Evolutionary conservation across 2,329 filamentous ascomycete species (phyloP).

Genomic region (Trichoderma sp.): DNA sequence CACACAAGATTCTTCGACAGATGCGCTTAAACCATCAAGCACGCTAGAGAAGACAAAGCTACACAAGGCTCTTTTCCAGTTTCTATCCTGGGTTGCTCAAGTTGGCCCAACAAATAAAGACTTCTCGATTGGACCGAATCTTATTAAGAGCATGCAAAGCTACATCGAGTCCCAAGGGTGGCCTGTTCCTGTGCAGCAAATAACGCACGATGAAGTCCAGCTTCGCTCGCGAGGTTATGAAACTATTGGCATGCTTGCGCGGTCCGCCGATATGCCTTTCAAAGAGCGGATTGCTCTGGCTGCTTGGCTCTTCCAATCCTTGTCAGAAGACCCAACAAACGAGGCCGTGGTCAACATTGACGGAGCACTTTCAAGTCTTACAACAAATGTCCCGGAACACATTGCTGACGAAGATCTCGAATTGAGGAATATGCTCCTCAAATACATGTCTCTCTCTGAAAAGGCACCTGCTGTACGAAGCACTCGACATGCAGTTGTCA

Average conservation of each 20-base stretch:
- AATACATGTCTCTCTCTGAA: slow-evolving; percentile 62
- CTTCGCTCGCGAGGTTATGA: slow-evolving; percentile 85
- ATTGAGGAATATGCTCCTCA: slow-evolving; percentile 61
- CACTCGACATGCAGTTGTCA: slow-evolving; percentile 77
- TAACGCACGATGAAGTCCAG: slow-evolving; percentile 60
- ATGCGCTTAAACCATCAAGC: slow-evolving; percentile 43
- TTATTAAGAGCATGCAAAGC: slow-evolving; percentile 68
- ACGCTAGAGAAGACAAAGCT: slow-evolving; percentile 78
- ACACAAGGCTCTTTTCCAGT: slow-evolving; percentile 79
- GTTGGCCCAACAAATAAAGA: slow-evolving; percentile 61
- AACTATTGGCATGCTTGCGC: slow-evolving; percentile 79
- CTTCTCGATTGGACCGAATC: slow-evolving; percentile 66
- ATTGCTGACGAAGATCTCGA: slow-evolving; percentile 32
- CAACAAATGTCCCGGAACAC: slow-evolving; percentile 44
- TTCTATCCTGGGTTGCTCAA: slow-evolving; percentile 82
- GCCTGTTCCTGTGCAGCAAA: slow-evolving; percentile 66
- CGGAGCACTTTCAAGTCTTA: slow-evolving; percentile 78
- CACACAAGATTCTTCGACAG: not conserved
- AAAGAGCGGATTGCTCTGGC: slow-evolving; percentile 57
- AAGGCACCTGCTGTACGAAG: slow-evolving; percentile 62
- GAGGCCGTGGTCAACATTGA: slow-evolving; percentile 86
- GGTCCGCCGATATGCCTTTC: slow-evolving; percentile 59
- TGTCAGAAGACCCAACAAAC: slow-evolving; percentile 75
- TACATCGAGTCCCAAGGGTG: slow-evolving; percentile 83
- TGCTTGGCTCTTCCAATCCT: slow-evolving; percentile 78